A percentile compares a stretch with the other conserved stretches of the same genome.
These are phyloP conservation scores for Syzygium oleosum DNA, from an alignment of 345 rosid genomes.

Conservation along the genomic window DNA sequence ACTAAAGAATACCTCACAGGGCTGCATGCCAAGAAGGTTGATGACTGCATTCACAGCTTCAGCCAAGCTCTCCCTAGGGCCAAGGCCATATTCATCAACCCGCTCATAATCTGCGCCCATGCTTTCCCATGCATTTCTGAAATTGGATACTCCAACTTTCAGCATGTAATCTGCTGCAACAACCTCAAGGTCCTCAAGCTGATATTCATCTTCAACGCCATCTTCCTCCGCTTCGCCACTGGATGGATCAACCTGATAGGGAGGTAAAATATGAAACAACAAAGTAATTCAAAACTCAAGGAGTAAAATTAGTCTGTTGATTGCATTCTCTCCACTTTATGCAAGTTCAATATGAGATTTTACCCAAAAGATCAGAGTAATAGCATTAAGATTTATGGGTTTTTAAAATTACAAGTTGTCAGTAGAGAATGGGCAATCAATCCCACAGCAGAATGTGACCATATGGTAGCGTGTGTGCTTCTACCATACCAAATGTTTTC, in stretches of 20 bases:
- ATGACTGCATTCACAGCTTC: constrained; percentile 87
- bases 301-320: not conserved
- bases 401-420: not conserved
- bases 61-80: constrained; percentile 78
- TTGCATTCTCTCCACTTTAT: not conserved
- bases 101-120: constrained; percentile 68
- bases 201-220: constrained; percentile 98
- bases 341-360: not conserved
- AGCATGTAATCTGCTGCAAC: constrained; percentile 87
- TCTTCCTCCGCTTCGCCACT: constrained; percentile 93
- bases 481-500: not conserved
- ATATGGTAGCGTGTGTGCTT: not conserved
- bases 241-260: constrained; percentile 69
- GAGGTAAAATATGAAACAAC: not conserved
- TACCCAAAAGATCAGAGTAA: not conserved
- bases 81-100: constrained; percentile 96
- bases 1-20: constrained; percentile 62
- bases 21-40: constrained; percentile 97
- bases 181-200: constrained; percentile 92
- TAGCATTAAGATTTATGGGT: not conserved
- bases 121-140: constrained; percentile 98
- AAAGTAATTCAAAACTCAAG: not conserved
- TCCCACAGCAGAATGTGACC: not conserved
- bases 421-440: not conserved
- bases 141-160: constrained; percentile 82